Percentiles rank a stretch among this genome's conserved stretches.
phyloP scores from a whole-genome alignment of 805 yeast species.

The Lachancea lanzarotensis region DNA sequence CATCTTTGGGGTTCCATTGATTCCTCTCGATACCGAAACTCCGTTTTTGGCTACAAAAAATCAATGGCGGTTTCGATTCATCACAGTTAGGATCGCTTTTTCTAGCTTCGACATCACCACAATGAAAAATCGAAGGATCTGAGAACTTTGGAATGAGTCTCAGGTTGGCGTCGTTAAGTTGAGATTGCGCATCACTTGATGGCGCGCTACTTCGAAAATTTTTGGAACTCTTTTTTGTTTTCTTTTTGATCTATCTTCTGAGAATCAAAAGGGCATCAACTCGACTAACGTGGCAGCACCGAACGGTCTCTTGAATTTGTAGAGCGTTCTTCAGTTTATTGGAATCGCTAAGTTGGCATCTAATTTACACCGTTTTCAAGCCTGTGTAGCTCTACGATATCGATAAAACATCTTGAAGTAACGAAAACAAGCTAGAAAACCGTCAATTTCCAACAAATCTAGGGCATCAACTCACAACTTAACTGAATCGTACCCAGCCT shows the following conservation, averaged over 20 bases:
- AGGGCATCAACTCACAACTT: no score
- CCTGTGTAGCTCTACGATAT: no score
- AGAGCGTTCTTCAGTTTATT: no score
- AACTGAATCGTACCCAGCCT: no score
- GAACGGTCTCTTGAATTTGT: no score
- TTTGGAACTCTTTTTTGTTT: slow-evolving; percentile 3
- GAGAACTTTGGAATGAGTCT: not conserved
- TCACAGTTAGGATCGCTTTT: not conserved
- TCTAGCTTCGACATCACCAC: not conserved
- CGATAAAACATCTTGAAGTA: no score
- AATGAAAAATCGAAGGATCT: slow-evolving; percentile 1
- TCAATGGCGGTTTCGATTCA: not conserved
- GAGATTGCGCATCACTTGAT: slow-evolving; percentile 5
- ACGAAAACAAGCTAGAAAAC: not conserved
- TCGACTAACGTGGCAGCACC: no score
- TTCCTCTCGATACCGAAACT: slow-evolving; percentile 4
- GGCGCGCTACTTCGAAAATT: slow-evolving; percentile 6
- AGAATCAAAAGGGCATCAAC: no score
- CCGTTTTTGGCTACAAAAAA: no score
- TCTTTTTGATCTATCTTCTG: not conserved
- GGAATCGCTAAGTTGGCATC: no score
- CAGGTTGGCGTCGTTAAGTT: slow-evolving; percentile 4
- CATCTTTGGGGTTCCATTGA: slow-evolving; percentile 5
- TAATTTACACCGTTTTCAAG: no score
- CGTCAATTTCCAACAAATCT: no score